phyloP scores from a whole-genome alignment of 2,329 filamentous ascomycete species.

The Fusarium keratoplasticum region DNA sequence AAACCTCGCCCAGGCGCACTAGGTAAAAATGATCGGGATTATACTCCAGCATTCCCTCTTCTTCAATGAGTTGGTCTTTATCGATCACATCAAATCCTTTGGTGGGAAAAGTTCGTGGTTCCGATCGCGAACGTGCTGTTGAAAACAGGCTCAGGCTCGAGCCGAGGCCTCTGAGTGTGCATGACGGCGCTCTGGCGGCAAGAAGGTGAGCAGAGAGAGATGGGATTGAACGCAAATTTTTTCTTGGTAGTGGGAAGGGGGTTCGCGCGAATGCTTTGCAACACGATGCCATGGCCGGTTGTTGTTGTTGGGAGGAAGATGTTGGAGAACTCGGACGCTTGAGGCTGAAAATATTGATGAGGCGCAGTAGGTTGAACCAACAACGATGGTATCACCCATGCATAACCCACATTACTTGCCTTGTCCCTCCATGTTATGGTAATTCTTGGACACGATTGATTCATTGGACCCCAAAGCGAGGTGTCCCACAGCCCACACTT shows the following conservation, averaged over 20 bases:
- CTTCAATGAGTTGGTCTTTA: not conserved
- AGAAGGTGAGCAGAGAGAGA: not conserved
- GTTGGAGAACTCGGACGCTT: too few species aligned
- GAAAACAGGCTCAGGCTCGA: not conserved
- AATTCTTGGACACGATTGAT: not conserved
- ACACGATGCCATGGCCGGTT: not conserved
- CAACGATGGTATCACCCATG: not conserved
- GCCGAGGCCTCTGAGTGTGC: not conserved
- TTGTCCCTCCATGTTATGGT: not conserved
- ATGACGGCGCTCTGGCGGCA: not conserved
- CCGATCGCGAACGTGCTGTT: not conserved
- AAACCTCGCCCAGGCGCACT: not conserved
- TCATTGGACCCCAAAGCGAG: not conserved
- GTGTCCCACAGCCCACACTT: not conserved
- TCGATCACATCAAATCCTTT: not conserved
- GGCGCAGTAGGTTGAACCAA: not conserved
- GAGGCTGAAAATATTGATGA: not conserved
- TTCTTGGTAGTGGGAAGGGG: not conserved
- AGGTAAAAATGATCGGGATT: not conserved
- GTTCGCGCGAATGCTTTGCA: not conserved
- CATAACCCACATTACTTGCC: not conserved
- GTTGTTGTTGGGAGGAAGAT: not conserved
- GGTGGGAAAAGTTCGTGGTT: not conserved
- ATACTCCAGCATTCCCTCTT: not conserved
- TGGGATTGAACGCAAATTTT: not conserved